Base-by-base conservation (phyloP, 441 rosid species). In the Adansonia gregorii region DNA sequence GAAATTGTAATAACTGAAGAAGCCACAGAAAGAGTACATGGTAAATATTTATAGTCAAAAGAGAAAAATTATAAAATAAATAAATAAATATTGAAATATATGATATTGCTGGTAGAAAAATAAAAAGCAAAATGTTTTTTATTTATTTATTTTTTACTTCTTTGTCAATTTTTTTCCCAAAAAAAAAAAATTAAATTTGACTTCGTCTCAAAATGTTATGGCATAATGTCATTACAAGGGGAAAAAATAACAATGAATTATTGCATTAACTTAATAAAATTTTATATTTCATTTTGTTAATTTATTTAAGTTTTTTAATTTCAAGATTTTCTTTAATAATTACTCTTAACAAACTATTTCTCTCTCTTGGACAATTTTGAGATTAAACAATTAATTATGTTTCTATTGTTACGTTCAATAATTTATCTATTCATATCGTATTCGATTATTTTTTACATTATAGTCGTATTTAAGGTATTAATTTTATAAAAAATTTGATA, bases 1-100 rank as follows among this genome's bases (percentile, higher is more conserved):
- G 86, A 81, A 35, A 48, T 75, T 76, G 72, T 81, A 76, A 22
- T 12, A 46, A 76, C 73, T 71, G 73, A 78, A 60, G 83, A 73
- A 74, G 82, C 76, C 76, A 73, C 9, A 67, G 73, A 73, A 80
- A 60, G 77, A 70, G 72, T 65, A 68, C 72, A 46, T 73, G 75
- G 19, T 79, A 83, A 77, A 76, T 82, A 78, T 67, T 48, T 12
- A 48, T 17, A 70, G 74, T n/a, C 15, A 7, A 49, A 39, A 35
- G 8, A 43, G 35, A 51, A 43, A 35, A 60, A 17, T 31, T 31
- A 12, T 27, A 31, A 66, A 43, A 73, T 52, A 31, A 31, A 51
- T 17, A 78, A 35, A 35, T 35, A 35, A 0, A 61, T 41, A 6
- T 55, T 22, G 11, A 49, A 46, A 9, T 6, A 10, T 10, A 19